Evolutionary conservation across 192 early-diverging fungal species (phyloP).

Genomic region (Phlyctochytrium arcticum): DNA sequence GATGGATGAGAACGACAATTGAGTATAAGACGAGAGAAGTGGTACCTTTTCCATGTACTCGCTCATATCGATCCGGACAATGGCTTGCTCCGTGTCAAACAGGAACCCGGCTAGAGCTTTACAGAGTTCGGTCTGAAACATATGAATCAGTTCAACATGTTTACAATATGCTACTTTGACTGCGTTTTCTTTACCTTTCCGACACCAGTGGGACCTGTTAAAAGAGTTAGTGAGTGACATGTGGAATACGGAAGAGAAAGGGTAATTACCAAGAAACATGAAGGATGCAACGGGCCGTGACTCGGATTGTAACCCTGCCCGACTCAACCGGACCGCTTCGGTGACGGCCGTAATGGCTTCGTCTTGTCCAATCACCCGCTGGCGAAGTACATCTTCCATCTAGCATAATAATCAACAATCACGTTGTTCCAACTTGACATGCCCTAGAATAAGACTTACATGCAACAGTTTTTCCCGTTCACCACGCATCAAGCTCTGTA

Average conservation of each 20-base stretch:
- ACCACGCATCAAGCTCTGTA: conserved; percentile 52
- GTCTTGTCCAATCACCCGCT: conserved; percentile 80
- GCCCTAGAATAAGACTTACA: background rate
- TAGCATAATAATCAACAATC: background rate
- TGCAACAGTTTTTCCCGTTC: conserved; percentile 74
- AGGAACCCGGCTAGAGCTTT: conserved; percentile 56
- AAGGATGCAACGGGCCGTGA: conserved; percentile 80
- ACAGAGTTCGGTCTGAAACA: conserved; percentile 63
- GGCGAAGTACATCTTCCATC: conserved; percentile 58
- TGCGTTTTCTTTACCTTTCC: conserved; percentile 56
- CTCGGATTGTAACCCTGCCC: conserved; percentile 73
- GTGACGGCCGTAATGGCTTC: conserved; percentile 76
- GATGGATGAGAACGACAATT: background rate
- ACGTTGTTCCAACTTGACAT: background rate
- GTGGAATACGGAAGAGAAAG: conserved; percentile 37
- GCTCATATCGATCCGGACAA: conserved; percentile 88
- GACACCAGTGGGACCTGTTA: conserved; percentile 4
- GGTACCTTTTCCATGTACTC: conserved; percentile 75
- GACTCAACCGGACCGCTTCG: conserved; percentile 73
- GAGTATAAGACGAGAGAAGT: too few species aligned
- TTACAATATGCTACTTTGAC: background rate
- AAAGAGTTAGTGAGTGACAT: background rate
- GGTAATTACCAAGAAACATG: conserved; percentile 85
- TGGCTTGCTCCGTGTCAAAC: conserved; percentile 86
- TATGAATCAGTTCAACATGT: conserved; percentile 11